Base-by-base conservation (phyloP, 1,139 yeast genomes). In the Suhomyces panamericanus region DNA sequence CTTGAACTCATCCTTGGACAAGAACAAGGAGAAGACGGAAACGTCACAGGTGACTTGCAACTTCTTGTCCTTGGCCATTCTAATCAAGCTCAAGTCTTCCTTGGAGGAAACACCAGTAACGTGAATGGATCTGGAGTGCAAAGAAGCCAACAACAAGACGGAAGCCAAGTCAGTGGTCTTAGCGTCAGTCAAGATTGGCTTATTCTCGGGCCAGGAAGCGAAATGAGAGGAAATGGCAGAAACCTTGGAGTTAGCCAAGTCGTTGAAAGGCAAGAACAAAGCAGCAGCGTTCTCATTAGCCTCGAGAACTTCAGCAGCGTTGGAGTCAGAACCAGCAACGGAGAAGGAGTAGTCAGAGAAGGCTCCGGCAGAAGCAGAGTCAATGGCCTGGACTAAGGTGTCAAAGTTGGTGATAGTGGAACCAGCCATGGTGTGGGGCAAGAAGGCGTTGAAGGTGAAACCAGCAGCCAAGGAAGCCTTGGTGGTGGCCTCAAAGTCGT, bases 111-210 rank as follows among this genome's bases (percentile, higher is more conserved):
- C 93, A 55, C 87, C 90, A 47, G 96, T 88, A 55, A 93, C 83
- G 67, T 93, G 99, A 53, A 93, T 86, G 38, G 91, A 76, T 61
- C 96, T 80, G 69, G 74, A 80, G 74, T 88, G 91, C 62, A 93
- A 80, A 34, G 96, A 87, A 43, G 98, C 96, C 69, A 93, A 75
- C 62, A 93, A 78, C 63, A 93, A 73, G 43, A 91, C 86, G 6
- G 96, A 87, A 16, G 99, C 98, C 60, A 93, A 77, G 60, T 89
- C 95, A 37, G 97, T 87, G 26, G 95, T 83, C 64, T 82, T 84
- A 39, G 98, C 97, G 68, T 93, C 97, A 39, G 96, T 89, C 54
- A 91, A 78, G 52, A 93, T 87, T 51, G 95, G 95, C 73, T 89
- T 90, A 60, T 69, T 68, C 44, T 77, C 74, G 44, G 96, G 96